phyloP scores from a whole-genome alignment of 208 protist genomes.

The Acanthamoeba lugdunensis region DNA sequence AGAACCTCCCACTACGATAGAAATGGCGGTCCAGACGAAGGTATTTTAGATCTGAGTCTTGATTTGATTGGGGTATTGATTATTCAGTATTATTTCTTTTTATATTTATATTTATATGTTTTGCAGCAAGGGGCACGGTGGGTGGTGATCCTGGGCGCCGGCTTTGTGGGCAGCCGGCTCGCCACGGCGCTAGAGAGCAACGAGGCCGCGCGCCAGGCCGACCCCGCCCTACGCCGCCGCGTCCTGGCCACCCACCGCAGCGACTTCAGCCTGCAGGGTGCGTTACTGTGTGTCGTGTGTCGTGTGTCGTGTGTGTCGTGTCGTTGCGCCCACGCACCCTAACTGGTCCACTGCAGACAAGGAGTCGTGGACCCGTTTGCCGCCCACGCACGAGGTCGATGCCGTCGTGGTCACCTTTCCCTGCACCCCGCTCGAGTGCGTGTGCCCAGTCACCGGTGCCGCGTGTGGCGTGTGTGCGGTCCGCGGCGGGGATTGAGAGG shows the following conservation, averaged over 20 bases:
- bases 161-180: slow-evolving; percentile 33
- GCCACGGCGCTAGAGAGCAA: neutral
- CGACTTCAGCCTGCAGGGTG: neutral
- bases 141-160: slow-evolving; percentile 6
- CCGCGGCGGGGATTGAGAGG: neutral
- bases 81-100: too few relatives aligned
- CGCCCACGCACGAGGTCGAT: neutral
- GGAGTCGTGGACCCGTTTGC: slow-evolving; percentile 36
- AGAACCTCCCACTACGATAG: too few relatives aligned
- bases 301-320: neutral
- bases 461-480: neutral
- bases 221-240: slow-evolving; percentile 12
- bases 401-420: slow-evolving; percentile 26
- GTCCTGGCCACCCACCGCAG: slow-evolving; percentile 31
- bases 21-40: too few relatives aligned
- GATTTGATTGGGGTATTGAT: too few relatives aligned
- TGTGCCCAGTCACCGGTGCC: neutral
- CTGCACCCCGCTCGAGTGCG: slow-evolving; percentile 28
- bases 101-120: too few relatives aligned
- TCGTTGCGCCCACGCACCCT: neutral
- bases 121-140: neutral
- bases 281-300: too few relatives aligned
- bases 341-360: neutral
- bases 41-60: too few relatives aligned
- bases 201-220: neutral